These are phyloP conservation scores for Chaetomium sp. DNA, from an alignment of 2,329 filamentous ascomycete species.

Conservation along the genomic window DNA sequence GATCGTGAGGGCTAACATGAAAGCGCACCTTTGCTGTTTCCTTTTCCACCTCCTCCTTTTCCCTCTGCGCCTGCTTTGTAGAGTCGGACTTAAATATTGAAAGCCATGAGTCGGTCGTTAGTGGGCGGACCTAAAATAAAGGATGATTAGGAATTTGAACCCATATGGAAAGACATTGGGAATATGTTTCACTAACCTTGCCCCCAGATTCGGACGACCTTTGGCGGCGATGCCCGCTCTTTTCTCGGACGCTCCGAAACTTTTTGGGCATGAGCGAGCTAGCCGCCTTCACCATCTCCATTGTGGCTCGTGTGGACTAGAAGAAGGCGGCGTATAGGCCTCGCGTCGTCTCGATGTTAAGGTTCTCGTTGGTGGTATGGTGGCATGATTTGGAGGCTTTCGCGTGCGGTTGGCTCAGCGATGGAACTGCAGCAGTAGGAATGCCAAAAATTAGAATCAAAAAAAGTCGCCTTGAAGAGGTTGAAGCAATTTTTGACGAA, in stretches of 20 bases:
- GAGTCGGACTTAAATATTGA: conserved; percentile 59
- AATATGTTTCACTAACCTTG: conserved; percentile 39
- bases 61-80: conserved; percentile 39
- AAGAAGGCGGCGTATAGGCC: background rate
- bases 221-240: conserved; percentile 48
- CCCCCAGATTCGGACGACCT: conserved; percentile 49
- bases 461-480: background rate
- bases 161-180: background rate
- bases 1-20: too few species aligned
- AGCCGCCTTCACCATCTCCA: conserved; percentile 43
- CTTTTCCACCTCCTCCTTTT: conserved; percentile 25
- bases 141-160: too few species aligned
- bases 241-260: conserved; percentile 66
- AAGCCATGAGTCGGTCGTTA: conserved; percentile 52
- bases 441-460: background rate
- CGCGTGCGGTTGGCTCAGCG: background rate
- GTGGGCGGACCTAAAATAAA: conserved; percentile 40
- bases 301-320: background rate
- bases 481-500: too few species aligned
- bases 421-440: background rate
- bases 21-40: conserved; percentile 41
- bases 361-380: background rate
- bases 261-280: conserved; percentile 45
- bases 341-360: background rate
- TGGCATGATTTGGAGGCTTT: conserved; percentile 4